phyloP scores from a whole-genome alignment of 78 protist species.

The Dictyostelium brefeldianum region DNA sequence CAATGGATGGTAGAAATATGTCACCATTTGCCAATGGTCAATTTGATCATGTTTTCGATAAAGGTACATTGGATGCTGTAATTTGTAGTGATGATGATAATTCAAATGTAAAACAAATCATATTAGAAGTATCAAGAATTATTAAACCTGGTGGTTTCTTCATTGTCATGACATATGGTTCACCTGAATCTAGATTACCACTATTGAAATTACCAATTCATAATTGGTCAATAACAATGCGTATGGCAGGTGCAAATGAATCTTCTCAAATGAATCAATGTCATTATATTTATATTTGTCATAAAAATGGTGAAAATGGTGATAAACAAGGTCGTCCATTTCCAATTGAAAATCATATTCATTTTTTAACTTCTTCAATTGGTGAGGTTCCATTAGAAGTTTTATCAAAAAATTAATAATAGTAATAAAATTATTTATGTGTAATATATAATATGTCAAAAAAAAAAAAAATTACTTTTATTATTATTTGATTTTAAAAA shows the following conservation, averaged over 20 bases:
- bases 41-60: slow-evolving; percentile 65
- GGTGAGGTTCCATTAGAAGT: slow-evolving; percentile 70
- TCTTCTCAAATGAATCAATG: slow-evolving; percentile 39
- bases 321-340: background rate
- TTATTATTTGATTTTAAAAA: background rate
- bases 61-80: slow-evolving; percentile 81
- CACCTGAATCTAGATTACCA: slow-evolving; percentile 65
- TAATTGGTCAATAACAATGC: slow-evolving; percentile 19
- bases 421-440: background rate
- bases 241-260: slow-evolving; percentile 30
- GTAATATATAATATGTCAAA: background rate
- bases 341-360: background rate
- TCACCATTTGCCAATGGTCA: background rate
- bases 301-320: background rate
- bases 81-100: slow-evolving; percentile 70
- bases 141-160: slow-evolving; percentile 82
- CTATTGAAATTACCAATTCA: background rate
- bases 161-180: slow-evolving; percentile 73
- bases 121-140: slow-evolving; percentile 56
- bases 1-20: slow-evolving; percentile 80
- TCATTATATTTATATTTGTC: slow-evolving; percentile 56
- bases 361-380: slow-evolving; percentile 32
- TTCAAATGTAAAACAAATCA: slow-evolving; percentile 39
- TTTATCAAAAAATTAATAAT: slow-evolving; percentile 2
- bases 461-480: background rate